phyloP scores from a whole-genome alignment of 2,329 filamentous ascomycete genomes.

The Dryadomyces sulphureus region DNA sequence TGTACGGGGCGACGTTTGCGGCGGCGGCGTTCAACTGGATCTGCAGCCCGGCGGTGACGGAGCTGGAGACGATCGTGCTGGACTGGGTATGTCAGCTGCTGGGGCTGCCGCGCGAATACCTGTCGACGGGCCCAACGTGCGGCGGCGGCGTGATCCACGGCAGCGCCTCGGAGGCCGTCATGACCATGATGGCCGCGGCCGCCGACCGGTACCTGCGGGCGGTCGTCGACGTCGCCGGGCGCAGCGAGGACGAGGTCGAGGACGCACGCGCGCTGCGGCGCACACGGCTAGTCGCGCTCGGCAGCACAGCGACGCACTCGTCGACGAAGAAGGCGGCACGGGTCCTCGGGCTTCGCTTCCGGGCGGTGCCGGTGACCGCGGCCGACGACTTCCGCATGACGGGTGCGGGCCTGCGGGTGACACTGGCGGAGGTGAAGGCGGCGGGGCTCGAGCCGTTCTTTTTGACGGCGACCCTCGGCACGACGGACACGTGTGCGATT shows the following conservation, averaged over 20 bases:
- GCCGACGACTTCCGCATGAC: slow-evolving; percentile 57
- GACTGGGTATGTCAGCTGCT: slow-evolving; percentile 80
- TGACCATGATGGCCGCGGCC: slow-evolving; percentile 77
- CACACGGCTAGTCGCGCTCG: slow-evolving; percentile 63
- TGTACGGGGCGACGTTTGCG: slow-evolving; percentile 80
- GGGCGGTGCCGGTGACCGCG: slow-evolving; percentile 47
- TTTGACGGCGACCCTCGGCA: slow-evolving; percentile 70
- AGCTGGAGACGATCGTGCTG: slow-evolving; percentile 82
- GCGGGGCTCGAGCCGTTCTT: slow-evolving; percentile 74
- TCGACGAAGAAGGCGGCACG: slow-evolving; percentile 77
- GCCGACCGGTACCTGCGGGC: slow-evolving; percentile 59
- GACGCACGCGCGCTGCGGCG: slow-evolving; percentile 53
- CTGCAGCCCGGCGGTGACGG: slow-evolving; percentile 80
- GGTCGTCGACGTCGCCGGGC: slow-evolving; percentile 21
- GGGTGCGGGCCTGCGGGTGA: slow-evolving; percentile 41
- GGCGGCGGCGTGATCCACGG: slow-evolving; percentile 94
- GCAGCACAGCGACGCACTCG: slow-evolving; percentile 66
- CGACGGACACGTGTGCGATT: slow-evolving; percentile 75
- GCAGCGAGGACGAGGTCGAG: slow-evolving; percentile 40
- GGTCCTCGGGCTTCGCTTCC: slow-evolving; percentile 73
- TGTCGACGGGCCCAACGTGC: slow-evolving; percentile 51
- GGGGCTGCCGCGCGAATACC: slow-evolving; percentile 56
- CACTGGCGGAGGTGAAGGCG: slow-evolving; percentile 48
- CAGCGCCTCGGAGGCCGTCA: slow-evolving; percentile 72
- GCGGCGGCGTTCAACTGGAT: slow-evolving; percentile 96